Evolutionary conservation across 2,329 filamentous ascomycete species (phyloP).

Genomic region (Alternaria solani): DNA sequence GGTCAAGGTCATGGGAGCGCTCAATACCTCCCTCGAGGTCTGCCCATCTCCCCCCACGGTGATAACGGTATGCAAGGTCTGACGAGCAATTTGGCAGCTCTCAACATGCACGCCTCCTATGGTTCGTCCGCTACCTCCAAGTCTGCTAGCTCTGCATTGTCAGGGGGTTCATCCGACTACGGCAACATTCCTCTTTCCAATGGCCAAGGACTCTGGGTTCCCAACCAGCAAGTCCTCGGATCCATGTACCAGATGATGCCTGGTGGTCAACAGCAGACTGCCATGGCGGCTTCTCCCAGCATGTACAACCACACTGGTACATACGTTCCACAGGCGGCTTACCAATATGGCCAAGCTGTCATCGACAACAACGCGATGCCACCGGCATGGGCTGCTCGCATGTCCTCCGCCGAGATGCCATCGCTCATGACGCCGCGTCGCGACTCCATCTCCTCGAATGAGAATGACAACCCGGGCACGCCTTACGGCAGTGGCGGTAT

Average conservation of each 20-base stretch:
- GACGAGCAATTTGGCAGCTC: constrained; percentile 46
- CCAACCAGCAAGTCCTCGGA: constrained; percentile 46
- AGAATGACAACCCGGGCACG: constrained; percentile 61
- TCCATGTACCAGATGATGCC: constrained; percentile 49
- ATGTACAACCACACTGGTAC: constrained; percentile 57
- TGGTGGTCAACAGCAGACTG: constrained; percentile 41
- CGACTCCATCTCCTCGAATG: constrained; percentile 61
- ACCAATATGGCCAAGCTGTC: constrained; percentile 55
- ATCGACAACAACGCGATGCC: constrained; percentile 58
- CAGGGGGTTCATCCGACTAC: constrained; percentile 47
- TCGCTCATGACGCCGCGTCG: constrained; percentile 61
- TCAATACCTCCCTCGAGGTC: constrained; percentile 48
- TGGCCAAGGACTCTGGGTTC: constrained; percentile 51
- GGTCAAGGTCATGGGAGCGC: constrained; percentile 42
- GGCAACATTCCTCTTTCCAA: constrained; percentile 43
- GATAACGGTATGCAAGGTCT: constrained; percentile 44
- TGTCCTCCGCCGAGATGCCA: constrained; percentile 58
- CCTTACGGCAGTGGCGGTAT: constrained; percentile 55
- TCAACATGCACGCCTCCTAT: constrained; percentile 48
- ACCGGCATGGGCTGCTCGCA: constrained; percentile 56
- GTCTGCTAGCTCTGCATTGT: constrained; percentile 42
- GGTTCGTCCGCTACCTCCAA: constrained; percentile 44
- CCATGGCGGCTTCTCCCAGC: constrained; percentile 46
- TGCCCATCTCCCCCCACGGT: constrained; percentile 43
- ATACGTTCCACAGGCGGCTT: constrained; percentile 55